Base-by-base conservation (phyloP, 176 grass and related monocot species). In the Miscanthus lutarioriparius region DNA sequence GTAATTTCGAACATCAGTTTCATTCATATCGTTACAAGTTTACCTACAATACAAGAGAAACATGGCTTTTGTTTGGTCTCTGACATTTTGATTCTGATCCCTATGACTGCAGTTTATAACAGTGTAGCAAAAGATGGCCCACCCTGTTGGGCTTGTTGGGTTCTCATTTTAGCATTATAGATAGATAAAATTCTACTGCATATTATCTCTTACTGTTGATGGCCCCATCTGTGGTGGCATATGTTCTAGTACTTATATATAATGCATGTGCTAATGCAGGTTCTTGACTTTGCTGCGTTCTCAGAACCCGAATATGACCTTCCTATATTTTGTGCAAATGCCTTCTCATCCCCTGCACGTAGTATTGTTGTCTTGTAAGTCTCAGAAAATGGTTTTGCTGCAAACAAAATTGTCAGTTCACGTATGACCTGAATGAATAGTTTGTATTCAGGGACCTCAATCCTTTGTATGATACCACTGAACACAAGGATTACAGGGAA, bases 261-360 rank as follows among this genome's bases (percentile, higher is more conserved):
- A 23, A 14, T 64, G 49, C 37, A 59, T 39, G 63, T 80, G 5
- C 38, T 27, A 23, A 27, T 82, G 68, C 79, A 98, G 96, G 96
- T 98, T 85, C 91, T 98, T 78, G 92, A 98, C 59, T 95, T 95
- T 51, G 95, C 87, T 39, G 92, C 82, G 45, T 93, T 98, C 72
- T 82, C 85, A 80, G 76, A 95, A 92, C 87, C 93, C 78, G 92
- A 95, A 85, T 95, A 93, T 3, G 91, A 98, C 76, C 72, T 93
- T 38, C 96, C 96, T 40, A 98, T 98, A 87, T 98, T 98, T 87
- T 98, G 96, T 8, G 89, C 93, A 67, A 98, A 98, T 10, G 87
- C 85, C 72, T 98, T 95, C 72, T 86, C 89, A 6, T 93, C 89
- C 22, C 88, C 93, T 83, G 78, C 19, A 58, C 84, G 86, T 33